Conservation (phyloP, 805 yeast species). For the Cyberlindnera subsufficiens region DNA sequence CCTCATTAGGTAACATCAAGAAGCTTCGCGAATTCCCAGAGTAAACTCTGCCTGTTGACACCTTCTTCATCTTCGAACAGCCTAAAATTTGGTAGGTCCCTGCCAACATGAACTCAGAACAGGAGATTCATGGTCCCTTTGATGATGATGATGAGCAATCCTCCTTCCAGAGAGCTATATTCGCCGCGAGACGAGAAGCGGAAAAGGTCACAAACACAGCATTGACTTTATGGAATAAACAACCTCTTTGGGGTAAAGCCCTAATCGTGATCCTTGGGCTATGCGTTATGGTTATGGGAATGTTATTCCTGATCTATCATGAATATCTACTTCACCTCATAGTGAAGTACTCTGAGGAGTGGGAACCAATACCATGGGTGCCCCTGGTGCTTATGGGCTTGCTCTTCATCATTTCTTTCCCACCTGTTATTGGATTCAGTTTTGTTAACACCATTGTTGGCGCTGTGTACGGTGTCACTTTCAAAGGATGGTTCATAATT, state of each 20-base stretch:
- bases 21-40: too few species aligned
- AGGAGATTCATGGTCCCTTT: too few species aligned
- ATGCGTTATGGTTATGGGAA: conserved; percentile 3
- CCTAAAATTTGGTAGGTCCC: too few species aligned
- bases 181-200: conserved; percentile 2
- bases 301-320: conserved; percentile 13
- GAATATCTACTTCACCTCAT: conserved; percentile 12
- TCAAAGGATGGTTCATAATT: conserved; percentile 71
- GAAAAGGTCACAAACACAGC: background rate
- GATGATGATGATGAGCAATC: background rate
- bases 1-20: too few species aligned
- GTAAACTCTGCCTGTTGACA: too few species aligned
- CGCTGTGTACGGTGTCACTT: conserved; percentile 72
- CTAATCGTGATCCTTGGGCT: background rate
- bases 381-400: conserved; percentile 42
- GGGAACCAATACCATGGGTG: conserved; percentile 27
- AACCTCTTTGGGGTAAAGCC: conserved; percentile 12
- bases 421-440: conserved; percentile 85
- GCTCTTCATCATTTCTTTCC: conserved; percentile 71
- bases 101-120: too few species aligned
- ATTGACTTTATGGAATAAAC: conserved; percentile 10
- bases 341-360: conserved; percentile 21
- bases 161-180: background rate
- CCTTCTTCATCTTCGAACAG: too few species aligned
- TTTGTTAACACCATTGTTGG: conserved; percentile 65